Conservation (phyloP, 1,139 yeast species). For the Kodamaea ohmeri region DNA sequence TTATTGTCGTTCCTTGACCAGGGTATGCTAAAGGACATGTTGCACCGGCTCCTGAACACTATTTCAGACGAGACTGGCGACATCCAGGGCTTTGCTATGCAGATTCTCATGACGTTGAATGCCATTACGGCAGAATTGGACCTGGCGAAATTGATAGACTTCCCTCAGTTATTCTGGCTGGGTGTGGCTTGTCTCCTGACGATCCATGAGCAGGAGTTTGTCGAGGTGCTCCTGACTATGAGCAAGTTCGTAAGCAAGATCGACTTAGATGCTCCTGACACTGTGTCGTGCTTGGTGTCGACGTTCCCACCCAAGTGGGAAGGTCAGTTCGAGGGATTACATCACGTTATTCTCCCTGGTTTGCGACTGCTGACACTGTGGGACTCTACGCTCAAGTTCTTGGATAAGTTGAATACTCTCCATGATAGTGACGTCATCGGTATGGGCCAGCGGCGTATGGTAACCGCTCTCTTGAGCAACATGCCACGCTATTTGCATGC, state of each 20-base stretch:
- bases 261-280: conserved; percentile 81
- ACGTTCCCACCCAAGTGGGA: conserved; percentile 97
- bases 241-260: conserved; percentile 83
- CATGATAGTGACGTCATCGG: conserved; percentile 79
- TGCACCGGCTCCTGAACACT: conserved; percentile 88
- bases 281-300: conserved; percentile 75
- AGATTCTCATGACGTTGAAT: conserved; percentile 90
- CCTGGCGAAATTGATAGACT: conserved; percentile 73
- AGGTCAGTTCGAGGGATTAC: conserved; percentile 87
- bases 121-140: conserved; percentile 86
- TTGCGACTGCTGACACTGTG: conserved; percentile 76
- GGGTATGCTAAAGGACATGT: conserved; percentile 88
- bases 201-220: conserved; percentile 88
- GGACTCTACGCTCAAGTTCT: conserved; percentile 70
- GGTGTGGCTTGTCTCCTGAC: conserved; percentile 90
- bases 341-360: conserved; percentile 75
- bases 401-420: conserved; percentile 67
- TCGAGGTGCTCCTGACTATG: conserved; percentile 79
- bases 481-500: conserved; percentile 84
- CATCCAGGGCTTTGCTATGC: conserved; percentile 97
- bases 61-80: conserved; percentile 85
- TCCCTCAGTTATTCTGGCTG: conserved; percentile 95
- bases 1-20: conserved; percentile 76
- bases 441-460: conserved; percentile 62
- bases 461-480: conserved; percentile 72